phyloP scores from a whole-genome alignment of 2,329 filamentous ascomycete species.

The Periconia digitata region DNA sequence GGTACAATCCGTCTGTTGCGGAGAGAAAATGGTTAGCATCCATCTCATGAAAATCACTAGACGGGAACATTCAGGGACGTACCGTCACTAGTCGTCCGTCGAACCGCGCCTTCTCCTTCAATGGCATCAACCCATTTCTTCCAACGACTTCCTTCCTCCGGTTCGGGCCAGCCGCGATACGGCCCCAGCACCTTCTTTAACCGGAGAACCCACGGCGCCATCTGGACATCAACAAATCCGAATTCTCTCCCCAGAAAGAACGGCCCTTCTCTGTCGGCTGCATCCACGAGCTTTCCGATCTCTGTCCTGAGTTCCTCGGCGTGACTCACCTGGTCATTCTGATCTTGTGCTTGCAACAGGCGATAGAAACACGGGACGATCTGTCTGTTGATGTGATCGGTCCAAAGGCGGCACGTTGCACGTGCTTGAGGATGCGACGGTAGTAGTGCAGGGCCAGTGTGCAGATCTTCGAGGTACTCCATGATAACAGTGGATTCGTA shows the following conservation, averaged over 20 bases:
- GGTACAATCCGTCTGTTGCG: constrained; percentile 51
- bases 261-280: constrained; percentile 62
- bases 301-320: constrained; percentile 65
- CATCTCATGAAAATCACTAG: background rate
- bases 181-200: constrained; percentile 66
- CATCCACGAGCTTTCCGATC: constrained; percentile 63
- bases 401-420: constrained; percentile 77
- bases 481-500: constrained; percentile 81
- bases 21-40: background rate
- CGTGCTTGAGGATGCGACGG: constrained; percentile 67
- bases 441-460: constrained; percentile 61
- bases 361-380: constrained; percentile 77
- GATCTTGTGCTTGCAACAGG: constrained; percentile 67
- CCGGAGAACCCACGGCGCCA: constrained; percentile 74
- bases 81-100: constrained; percentile 68
- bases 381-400: constrained; percentile 76
- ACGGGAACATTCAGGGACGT: background rate
- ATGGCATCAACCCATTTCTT: constrained; percentile 70
- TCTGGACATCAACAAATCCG: constrained; percentile 71
- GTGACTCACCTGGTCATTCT: constrained; percentile 59
- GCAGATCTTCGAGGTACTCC: constrained; percentile 85
- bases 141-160: constrained; percentile 66
- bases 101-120: constrained; percentile 63
- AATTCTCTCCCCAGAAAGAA: constrained; percentile 65
- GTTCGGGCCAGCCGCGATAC: constrained; percentile 67